These are phyloP conservation scores for Rhizoclosmatium hyalinum DNA, from an alignment of 371 early-diverging fungal genomes.

Conservation along the genomic window DNA sequence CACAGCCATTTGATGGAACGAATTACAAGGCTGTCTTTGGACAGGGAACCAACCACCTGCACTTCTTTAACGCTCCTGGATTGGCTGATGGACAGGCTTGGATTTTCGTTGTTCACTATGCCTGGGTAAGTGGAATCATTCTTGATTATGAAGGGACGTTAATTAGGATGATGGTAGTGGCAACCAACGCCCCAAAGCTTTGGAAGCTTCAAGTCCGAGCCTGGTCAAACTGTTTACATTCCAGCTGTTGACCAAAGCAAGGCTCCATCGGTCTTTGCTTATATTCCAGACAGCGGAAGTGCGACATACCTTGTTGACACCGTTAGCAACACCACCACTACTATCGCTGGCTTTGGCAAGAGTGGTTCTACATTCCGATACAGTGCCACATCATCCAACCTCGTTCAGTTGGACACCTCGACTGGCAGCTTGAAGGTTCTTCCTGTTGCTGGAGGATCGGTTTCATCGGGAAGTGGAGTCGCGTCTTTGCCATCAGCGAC, in stretches of 20 bases:
- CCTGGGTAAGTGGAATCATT: conserved; percentile 16
- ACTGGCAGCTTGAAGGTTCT: conserved; percentile 19
- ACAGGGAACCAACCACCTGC: conserved; percentile 24
- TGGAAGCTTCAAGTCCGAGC: conserved; percentile 1
- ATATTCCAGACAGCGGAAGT: conserved; percentile 21
- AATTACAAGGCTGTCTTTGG: conserved; percentile 20
- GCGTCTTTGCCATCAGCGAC: conserved; percentile 17
- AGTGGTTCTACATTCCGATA: conserved; percentile 19
- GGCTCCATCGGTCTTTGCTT: conserved; percentile 20
- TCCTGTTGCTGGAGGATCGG: conserved; percentile 5
- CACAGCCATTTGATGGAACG: conserved; percentile 19
- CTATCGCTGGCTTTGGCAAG: conserved; percentile 13
- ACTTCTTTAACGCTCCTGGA: conserved; percentile 26
- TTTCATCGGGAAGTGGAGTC: conserved; percentile 8
- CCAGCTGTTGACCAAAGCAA: background rate
- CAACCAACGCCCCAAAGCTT: conserved; percentile 26
- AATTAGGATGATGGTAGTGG: background rate
- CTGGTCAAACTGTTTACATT: conserved; percentile 20
- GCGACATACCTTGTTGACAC: conserved; percentile 22
- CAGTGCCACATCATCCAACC: conserved; percentile 3
- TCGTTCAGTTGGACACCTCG: conserved; percentile 15
- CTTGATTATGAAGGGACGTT: background rate
- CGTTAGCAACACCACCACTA: conserved; percentile 17
- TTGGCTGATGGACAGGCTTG: conserved; percentile 11
- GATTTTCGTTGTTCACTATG: conserved; percentile 28